Base-by-base conservation (phyloP, 2,329 filamentous ascomycete genomes). In the Epichloe aotearoae region DNA sequence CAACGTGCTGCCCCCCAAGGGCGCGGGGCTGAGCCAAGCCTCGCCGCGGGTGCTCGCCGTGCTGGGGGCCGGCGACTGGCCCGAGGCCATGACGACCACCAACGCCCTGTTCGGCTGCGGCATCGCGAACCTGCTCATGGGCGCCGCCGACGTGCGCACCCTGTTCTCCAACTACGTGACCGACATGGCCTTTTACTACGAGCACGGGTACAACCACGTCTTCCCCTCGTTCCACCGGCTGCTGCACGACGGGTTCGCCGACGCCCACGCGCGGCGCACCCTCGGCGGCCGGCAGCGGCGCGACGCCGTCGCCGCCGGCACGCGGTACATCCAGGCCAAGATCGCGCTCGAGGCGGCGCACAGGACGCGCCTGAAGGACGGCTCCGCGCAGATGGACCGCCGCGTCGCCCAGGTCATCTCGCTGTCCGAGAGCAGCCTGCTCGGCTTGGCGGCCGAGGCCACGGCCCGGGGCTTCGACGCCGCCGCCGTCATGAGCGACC, bases 161-260 rank as follows among this genome's bases (percentile, higher is more conserved):
- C 52, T 58, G 49, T 58, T 58, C 49, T 58, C 57, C 47, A 58
- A 58, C 43, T 56, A 57, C 30, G 56, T 56, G 42, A 57, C 53
- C 15, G 57, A 58, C 44, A 58, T 58, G 56, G 56, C 23, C 36
- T 58, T 58, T 42, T 58, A 57, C 37, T 58, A 58, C 34, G 57
- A 58, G 50, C 57, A 58, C 47, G 55, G 56, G n/a, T 58, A 57
- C 50, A 50, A 58, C 48, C 46, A 54, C 19, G 50, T 58, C 23
- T 58, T 56, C 38, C 56, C 57, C n/a, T 51, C 50, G 19, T 23
- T 58, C 11, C 51, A 55, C 15, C 41, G 40, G 34, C 47, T 58
- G 15, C 38, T 58, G 15, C 42, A 55, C 3, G 52, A 39, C 34
- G 57, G 50, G n/a, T 38, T 57, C 5, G 34, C 33, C 12, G 57